Base-by-base conservation (phyloP, 1,284 basidiomycete genomes). In the Neotropicomus parvogracilis region DNA sequence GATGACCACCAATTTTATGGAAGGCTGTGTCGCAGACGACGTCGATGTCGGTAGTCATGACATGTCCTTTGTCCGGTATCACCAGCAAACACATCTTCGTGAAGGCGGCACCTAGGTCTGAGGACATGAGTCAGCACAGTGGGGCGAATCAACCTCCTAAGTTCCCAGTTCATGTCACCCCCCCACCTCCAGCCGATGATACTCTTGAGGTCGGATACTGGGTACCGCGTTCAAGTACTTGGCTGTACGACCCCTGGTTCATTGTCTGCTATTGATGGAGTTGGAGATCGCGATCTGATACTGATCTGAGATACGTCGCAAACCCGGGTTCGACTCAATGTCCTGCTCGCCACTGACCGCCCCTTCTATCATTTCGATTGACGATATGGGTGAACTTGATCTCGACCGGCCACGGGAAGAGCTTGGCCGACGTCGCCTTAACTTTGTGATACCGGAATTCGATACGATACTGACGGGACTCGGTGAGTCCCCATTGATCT, bases 391-490 rank as follows among this genome's bases (percentile, higher is more conserved):
- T 0, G 67, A 70, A 31, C 54, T 57, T 2, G 65, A 70, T 39
- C 65, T 54, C 13, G 60, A 55, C 21, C 59, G 54, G 50, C 70
- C 54, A 53, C 64, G 49, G 48, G 59, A 53, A 3, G 65, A 59
- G 26, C 62, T 60, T 11, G 57, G 66, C 13, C 67, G 65, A 56
- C 56, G 73, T 60, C 59, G 66, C 17, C 65, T 56, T 6, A 60
- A 56, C 54, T 52, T 69, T 40, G 58, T 69, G 52, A 70, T 59
- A 36, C 62, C 66, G 1, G 81, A 80, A 58, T 86, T 83, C 6
- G 79, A 76, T 2, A 78, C 81, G 16, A 84, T 70, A 53, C 82
- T 85, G 17, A 85, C 70, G 10, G 85, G 85, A 62, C 84, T 86
- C 0, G 85, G 85, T 0, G 85, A 86, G 0, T 67, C 46, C 60